These are phyloP conservation scores for Moesziomyces sp. DNA, from an alignment of 1,284 basidiomycete species.

Conservation along the genomic window DNA sequence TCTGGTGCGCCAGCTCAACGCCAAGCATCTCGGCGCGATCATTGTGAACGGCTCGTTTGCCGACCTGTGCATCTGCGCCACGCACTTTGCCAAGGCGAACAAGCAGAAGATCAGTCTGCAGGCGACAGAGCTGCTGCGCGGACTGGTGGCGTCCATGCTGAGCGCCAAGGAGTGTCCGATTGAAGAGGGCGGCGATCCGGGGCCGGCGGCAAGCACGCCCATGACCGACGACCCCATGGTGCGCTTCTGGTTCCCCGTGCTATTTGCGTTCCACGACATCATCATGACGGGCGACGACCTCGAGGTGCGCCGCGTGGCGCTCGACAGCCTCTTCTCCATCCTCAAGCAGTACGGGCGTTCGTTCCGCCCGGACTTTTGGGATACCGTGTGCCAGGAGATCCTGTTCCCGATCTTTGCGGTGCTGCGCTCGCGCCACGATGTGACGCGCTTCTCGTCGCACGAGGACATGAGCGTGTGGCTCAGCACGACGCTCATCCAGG, in stretches of 20 bases:
- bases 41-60: slow-evolving; percentile 93
- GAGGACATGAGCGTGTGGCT: slow-evolving; percentile 99
- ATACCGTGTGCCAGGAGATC: slow-evolving; percentile 94
- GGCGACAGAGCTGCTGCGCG: slow-evolving; percentile 94
- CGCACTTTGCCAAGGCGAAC: slow-evolving; percentile 98
- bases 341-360: slow-evolving; percentile 88
- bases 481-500: slow-evolving; percentile 99
- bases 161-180: slow-evolving; percentile 55
- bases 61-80: slow-evolving; percentile 95
- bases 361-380: slow-evolving; percentile 95
- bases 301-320: slow-evolving; percentile 85
- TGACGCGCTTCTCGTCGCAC: slow-evolving; percentile 91
- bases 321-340: slow-evolving; percentile 94
- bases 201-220: slow-evolving; percentile 49
- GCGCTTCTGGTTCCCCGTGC: slow-evolving; percentile 90
- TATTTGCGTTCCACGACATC: slow-evolving; percentile 98
- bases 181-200: slow-evolving; percentile 49
- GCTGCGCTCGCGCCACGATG: slow-evolving; percentile 81
- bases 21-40: slow-evolving; percentile 88
- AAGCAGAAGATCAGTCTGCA: slow-evolving; percentile 97
- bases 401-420: slow-evolving; percentile 99
- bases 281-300: slow-evolving; percentile 99
- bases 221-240: slow-evolving; percentile 60
- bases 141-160: slow-evolving; percentile 85
- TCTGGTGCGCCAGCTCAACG: slow-evolving; percentile 89